Percentiles rank a stretch among this genome's conserved stretches.
These are phyloP conservation scores for Fusarium solani-melongenae DNA, from an alignment of 2,329 filamentous ascomycete species.

Conservation along the genomic window DNA sequence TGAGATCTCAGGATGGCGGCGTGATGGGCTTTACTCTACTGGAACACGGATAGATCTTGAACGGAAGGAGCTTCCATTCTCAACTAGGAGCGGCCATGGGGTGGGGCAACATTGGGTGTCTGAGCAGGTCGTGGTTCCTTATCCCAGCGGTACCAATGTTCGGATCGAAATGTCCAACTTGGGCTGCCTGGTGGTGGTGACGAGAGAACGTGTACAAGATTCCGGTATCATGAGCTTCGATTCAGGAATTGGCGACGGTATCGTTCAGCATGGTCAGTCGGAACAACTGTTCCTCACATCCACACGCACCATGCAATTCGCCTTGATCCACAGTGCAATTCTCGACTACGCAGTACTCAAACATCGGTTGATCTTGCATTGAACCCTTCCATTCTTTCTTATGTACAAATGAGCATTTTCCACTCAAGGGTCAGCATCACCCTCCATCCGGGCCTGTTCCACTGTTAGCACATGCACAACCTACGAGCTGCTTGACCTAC, in stretches of 20 bases:
- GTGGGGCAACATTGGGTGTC: not conserved
- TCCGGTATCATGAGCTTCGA: not conserved
- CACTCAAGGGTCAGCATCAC: slow-evolving; percentile 63
- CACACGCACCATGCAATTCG: not conserved
- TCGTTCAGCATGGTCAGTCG: not conserved
- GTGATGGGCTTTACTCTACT: not conserved
- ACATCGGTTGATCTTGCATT: slow-evolving; percentile 33
- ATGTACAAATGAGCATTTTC: slow-evolving; percentile 50
- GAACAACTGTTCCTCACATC: not conserved
- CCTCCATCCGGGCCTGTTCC: slow-evolving; percentile 64
- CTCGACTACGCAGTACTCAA: slow-evolving; percentile 8
- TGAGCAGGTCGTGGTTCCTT: not conserved
- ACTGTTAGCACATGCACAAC: slow-evolving; percentile 27
- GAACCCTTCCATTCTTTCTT: slow-evolving; percentile 41
- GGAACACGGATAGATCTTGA: not conserved
- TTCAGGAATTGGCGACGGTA: not conserved
- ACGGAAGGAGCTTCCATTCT: not conserved
- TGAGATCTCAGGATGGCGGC: not conserved
- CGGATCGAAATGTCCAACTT: not conserved
- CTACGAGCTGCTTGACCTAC: slow-evolving; percentile 60
- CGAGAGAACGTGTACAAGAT: not conserved
- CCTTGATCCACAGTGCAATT: slow-evolving; percentile 4
- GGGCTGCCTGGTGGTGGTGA: not conserved
- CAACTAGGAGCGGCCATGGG: not conserved
- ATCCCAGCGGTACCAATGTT: not conserved